Conservation (phyloP, 2,329 filamentous ascomycete genomes). For the Trichoderma cornu-damae region DNA sequence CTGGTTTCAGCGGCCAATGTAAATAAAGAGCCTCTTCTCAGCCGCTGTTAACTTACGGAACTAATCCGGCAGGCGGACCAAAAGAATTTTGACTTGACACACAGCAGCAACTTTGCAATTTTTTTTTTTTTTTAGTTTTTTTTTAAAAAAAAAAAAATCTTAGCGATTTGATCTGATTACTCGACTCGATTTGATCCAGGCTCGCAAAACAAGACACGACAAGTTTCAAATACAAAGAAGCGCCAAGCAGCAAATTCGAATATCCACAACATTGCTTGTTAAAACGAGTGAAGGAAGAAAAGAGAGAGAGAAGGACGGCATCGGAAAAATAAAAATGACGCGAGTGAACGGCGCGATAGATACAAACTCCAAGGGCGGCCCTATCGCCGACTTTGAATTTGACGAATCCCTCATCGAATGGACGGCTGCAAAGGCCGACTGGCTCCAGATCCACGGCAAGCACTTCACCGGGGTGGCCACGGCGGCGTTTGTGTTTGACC, state of each 20-base stretch:
- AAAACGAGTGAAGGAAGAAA: too few relatives aligned
- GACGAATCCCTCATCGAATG: constrained; percentile 16
- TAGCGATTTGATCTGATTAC: too few relatives aligned
- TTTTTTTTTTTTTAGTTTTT: too few relatives aligned
- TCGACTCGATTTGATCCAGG: not conserved
- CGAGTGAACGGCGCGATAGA: not conserved
- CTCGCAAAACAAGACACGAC: not conserved
- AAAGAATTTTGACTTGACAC: not conserved
- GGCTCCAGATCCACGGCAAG: constrained; percentile 15
- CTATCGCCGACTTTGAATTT: constrained; percentile 2
- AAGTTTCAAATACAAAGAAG: too few relatives aligned
- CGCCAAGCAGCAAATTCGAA: too few relatives aligned
- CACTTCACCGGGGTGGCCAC: constrained; percentile 31
- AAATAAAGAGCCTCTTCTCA: not conserved
- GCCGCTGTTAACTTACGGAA: too few relatives aligned
- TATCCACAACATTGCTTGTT: too few relatives aligned
- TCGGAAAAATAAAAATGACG: not conserved
- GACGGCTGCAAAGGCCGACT: constrained; percentile 4
- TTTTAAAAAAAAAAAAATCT: too few relatives aligned
- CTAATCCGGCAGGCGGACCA: not conserved
- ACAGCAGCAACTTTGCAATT: not conserved
- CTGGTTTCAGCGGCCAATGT: constrained; percentile 2
- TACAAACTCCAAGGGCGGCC: not conserved
- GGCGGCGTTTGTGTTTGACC: constrained; percentile 35
- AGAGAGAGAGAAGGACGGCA: too few relatives aligned